phyloP scores from a whole-genome alignment of 192 early-diverging fungal genomes.

The Gigaspora rosea region DNA sequence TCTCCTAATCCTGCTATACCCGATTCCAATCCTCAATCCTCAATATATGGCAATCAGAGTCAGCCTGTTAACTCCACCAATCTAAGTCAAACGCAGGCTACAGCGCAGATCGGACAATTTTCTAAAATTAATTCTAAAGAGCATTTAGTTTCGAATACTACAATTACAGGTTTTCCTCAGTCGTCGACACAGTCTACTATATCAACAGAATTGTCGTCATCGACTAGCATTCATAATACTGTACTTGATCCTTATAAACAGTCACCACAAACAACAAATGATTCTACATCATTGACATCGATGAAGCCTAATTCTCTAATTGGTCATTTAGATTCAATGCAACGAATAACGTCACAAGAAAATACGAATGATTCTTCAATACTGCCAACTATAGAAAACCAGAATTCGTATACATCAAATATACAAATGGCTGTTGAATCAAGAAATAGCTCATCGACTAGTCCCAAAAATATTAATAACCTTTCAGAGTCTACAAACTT shows the following conservation, averaged over 20 bases:
- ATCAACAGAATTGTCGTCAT: slow-evolving; percentile 1
- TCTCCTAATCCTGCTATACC: not conserved
- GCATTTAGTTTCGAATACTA: slow-evolving; percentile 8
- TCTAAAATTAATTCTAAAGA: slow-evolving; percentile 4
- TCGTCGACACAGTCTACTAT: not conserved
- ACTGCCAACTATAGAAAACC: not conserved
- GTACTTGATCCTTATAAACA: not conserved
- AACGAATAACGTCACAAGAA: slow-evolving; percentile 5
- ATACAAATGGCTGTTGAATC: not conserved
- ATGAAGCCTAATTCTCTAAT: not conserved
- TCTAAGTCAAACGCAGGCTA: not conserved
- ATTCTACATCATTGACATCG: not conserved
- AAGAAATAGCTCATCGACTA: not conserved
- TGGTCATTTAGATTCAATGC: not conserved
- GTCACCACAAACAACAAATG: not conserved
- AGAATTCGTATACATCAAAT: not conserved
- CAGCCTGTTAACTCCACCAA: not conserved
- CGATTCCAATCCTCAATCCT: not conserved
- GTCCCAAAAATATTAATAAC: not conserved
- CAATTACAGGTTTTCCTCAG: slow-evolving; percentile 17
- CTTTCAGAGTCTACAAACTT: not conserved
- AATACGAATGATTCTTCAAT: not conserved
- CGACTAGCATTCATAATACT: slow-evolving; percentile 3
- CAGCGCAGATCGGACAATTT: slow-evolving; percentile 15
- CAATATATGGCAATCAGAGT: not conserved